Percentiles rank a stretch among this genome's conserved stretches.
Evolutionary conservation across 2,329 filamentous ascomycete genomes (phyloP).

Genomic region (Cytospora paraplurivora): DNA sequence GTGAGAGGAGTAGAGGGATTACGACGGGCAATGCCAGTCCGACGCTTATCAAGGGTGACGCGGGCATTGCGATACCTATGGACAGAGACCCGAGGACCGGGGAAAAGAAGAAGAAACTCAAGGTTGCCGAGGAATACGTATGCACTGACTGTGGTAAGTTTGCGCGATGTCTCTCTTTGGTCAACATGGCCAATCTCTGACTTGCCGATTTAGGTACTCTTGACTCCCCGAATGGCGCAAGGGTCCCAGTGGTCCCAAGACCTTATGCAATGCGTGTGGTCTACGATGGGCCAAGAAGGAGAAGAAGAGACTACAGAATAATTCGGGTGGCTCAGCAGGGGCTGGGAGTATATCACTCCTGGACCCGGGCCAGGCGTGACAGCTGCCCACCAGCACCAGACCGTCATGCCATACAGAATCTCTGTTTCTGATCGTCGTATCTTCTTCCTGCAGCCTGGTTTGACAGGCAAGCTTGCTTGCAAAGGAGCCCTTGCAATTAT

Average conservation of each 20-base stretch:
- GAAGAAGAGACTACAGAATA: constrained; percentile 60
- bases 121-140: constrained; percentile 84
- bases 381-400: neutral
- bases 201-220: constrained; percentile 61
- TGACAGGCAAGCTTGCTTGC: neutral
- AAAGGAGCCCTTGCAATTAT: constrained; percentile 1
- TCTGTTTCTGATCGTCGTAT: neutral
- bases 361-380: constrained; percentile 23
- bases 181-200: constrained; percentile 2
- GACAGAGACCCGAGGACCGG: constrained; percentile 73
- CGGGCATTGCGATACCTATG: constrained; percentile 78
- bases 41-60: constrained; percentile 80
- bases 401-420: neutral
- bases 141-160: constrained; percentile 85
- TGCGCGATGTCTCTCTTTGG: neutral
- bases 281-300: constrained; percentile 77
- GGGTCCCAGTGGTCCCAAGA: constrained; percentile 89
- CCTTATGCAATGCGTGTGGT: constrained; percentile 92
- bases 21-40: constrained; percentile 84
- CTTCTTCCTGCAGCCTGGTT: neutral
- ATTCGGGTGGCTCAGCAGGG: constrained; percentile 15
- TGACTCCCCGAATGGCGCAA: constrained; percentile 95
- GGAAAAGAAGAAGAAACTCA: constrained; percentile 87
- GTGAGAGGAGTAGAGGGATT: constrained; percentile 84
- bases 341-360: constrained; percentile 15